Evolutionary conservation across 495 filamentous ascomycete species (phyloP).

Genomic region (Ramalina peruviana): DNA sequence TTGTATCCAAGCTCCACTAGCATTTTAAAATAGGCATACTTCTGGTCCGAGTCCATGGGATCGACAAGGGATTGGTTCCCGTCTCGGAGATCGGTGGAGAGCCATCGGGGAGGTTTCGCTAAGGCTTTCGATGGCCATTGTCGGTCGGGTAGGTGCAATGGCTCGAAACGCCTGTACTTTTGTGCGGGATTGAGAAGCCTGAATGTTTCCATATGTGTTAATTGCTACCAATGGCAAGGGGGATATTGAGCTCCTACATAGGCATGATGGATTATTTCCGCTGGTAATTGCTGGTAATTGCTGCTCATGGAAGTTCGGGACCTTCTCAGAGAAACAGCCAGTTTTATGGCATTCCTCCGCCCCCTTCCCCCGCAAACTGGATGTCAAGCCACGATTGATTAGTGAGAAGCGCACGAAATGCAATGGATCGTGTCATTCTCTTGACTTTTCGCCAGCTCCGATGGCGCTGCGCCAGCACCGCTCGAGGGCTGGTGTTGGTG

Average conservation of each 20-base stretch:
- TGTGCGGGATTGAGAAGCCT: constrained; percentile 91
- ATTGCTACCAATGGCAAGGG: neutral
- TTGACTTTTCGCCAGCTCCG: no score
- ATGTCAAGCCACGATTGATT: no score
- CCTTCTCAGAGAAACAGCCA: neutral
- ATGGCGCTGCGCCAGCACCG: no score
- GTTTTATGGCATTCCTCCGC: no score
- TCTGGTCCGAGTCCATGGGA: constrained; percentile 77
- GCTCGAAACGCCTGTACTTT: constrained; percentile 75
- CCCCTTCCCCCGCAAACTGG: no score
- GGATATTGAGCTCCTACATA: neutral
- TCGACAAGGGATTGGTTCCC: constrained; percentile 81
- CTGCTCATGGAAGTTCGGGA: neutral
- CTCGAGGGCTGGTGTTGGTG: no score
- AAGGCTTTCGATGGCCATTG: constrained; percentile 80
- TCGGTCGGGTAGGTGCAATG: constrained; percentile 67
- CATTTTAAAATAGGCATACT: constrained; percentile 92
- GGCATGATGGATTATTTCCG: neutral
- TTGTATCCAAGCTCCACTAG: constrained; percentile 89
- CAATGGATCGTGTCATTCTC: no score
- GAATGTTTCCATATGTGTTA: neutral
- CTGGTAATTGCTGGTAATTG: neutral
- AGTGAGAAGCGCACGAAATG: no score
- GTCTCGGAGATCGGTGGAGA: constrained; percentile 74
- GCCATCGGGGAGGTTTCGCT: constrained; percentile 70